Base-by-base conservation (phyloP, 306 rosid genomes). In the Myrica gale region DNA sequence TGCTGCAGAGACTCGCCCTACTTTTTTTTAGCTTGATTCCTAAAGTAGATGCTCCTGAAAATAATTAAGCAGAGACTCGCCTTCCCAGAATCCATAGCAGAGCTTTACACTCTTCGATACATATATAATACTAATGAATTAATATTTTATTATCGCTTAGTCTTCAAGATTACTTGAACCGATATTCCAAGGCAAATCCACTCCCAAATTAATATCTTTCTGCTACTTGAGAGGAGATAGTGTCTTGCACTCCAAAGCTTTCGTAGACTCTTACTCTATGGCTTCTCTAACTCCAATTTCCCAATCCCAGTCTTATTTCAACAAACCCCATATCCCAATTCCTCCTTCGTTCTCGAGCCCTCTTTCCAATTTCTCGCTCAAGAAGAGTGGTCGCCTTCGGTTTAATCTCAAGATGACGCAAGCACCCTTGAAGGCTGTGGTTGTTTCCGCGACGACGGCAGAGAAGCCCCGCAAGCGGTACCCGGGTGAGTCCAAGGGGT, bases 401-500 rank as follows among this genome's bases (percentile, higher is more conserved):
- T 47, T 42, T 10, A 41, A n/a, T 6, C 53, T 19, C 45, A 71
- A 56, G 20, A 46, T 69, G 68, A 52, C 80, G 1, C 42, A 7
- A 16, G 63, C 78, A 39, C 86, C 94, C 26, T 76, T 19, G 85
- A 85, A 82, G 83, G 61, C 26, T 10, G 85, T 78, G 20, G 63
- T 82, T 7, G 90, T 92, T 58, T 79, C 88, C 1, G 96, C 97
- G 7, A 75, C 97, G 19, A 86, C 91, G 75, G 91, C 96, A 2
- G 97, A 92, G 91, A 90, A 76, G 84, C 78, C 85, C 42, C 82
- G 85, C 79, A 92, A 89, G 87, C 78, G 93, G 19, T 89, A 93
- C 82, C 98, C 98, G 0, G 99, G 97, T 0, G 99, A 92, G 79
- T 57, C 91, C 0, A 95, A 96, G 81, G 99, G 99, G 69, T 92